Conservation (phyloP, 2,329 filamentous ascomycete species). For the Verticillium isaacii region DNA sequence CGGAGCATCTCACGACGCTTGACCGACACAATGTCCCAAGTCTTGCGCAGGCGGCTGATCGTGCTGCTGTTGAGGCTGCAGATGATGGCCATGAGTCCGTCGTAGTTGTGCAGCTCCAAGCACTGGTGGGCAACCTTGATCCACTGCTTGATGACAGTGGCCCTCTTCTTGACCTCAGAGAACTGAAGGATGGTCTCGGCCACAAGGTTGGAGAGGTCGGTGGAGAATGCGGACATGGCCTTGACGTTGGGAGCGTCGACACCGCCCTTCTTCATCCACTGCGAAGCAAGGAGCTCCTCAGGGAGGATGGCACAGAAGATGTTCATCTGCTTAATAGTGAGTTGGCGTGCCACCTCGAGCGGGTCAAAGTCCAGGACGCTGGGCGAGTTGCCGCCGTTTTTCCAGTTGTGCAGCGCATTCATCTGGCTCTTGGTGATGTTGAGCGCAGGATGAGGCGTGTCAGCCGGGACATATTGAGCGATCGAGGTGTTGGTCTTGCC, state of each 20-base stretch:
- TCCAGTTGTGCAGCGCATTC: constrained; percentile 67
- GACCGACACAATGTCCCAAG: constrained; percentile 82
- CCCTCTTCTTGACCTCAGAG: constrained; percentile 89
- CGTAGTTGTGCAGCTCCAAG: constrained; percentile 89
- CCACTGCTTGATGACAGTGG: constrained; percentile 92
- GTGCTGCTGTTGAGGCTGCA: constrained; percentile 91
- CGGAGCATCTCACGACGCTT: constrained; percentile 81
- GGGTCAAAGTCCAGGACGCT: constrained; percentile 88
- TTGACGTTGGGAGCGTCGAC: constrained; percentile 83
- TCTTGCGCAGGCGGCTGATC: constrained; percentile 80
- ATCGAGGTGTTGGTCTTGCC: constrained; percentile 80
- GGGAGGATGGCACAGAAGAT: constrained; percentile 91
- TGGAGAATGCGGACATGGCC: constrained; percentile 89
- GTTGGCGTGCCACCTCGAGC: constrained; percentile 82
- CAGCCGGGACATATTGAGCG: constrained; percentile 63
- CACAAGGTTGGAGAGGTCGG: constrained; percentile 86
- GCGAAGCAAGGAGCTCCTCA: constrained; percentile 83
- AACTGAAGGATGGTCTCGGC: constrained; percentile 86
- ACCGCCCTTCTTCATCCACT: constrained; percentile 88
- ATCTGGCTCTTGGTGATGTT: constrained; percentile 73
- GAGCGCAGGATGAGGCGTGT: constrained; percentile 66
- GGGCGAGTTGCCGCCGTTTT: constrained; percentile 62
- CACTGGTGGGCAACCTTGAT: constrained; percentile 89
- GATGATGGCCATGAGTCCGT: constrained; percentile 94
- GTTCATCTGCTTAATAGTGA: constrained; percentile 86